Conservation (phyloP, 805 yeast species). For the Candida xiaguanensis region DNA sequence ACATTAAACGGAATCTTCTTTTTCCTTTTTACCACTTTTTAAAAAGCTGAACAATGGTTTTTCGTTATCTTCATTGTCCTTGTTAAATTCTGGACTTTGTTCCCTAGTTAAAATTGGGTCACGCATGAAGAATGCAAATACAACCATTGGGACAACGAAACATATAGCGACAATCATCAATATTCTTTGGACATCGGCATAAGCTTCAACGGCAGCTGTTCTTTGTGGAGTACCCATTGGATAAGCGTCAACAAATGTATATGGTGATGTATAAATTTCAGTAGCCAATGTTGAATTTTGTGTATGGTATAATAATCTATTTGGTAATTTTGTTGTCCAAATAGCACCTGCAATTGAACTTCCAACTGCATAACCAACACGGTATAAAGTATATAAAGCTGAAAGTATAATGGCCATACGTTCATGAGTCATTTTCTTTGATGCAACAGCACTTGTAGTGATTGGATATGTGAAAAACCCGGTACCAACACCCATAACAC, state of each 20-base stretch:
- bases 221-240: conserved; percentile 66
- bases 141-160: conserved; percentile 51
- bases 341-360: conserved; percentile 64
- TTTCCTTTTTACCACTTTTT: not conserved
- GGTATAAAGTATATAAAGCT: conserved; percentile 52
- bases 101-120: conserved; percentile 44
- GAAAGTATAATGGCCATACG: conserved; percentile 62
- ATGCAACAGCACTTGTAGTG: conserved; percentile 56
- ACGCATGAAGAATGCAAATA: conserved; percentile 46
- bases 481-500: conserved; percentile 68
- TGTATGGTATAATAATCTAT: conserved; percentile 32
- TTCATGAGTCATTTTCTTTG: conserved; percentile 45
- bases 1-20: not conserved
- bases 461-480: conserved; percentile 67
- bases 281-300: conserved; percentile 22
- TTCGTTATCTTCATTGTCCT: conserved; percentile 8
- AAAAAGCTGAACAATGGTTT: conserved; percentile 6
- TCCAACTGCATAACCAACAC: conserved; percentile 65
- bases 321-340: conserved; percentile 61
- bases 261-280: conserved; percentile 42
- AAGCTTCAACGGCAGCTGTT: conserved; percentile 52
- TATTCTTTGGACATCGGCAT: conserved; percentile 55
- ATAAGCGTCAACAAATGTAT: conserved; percentile 42
- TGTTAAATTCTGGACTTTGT: conserved; percentile 20
- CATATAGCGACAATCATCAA: conserved; percentile 54